Base-by-base conservation (phyloP, 2,329 filamentous ascomycete species). In the Diaporthe sp. region DNA sequence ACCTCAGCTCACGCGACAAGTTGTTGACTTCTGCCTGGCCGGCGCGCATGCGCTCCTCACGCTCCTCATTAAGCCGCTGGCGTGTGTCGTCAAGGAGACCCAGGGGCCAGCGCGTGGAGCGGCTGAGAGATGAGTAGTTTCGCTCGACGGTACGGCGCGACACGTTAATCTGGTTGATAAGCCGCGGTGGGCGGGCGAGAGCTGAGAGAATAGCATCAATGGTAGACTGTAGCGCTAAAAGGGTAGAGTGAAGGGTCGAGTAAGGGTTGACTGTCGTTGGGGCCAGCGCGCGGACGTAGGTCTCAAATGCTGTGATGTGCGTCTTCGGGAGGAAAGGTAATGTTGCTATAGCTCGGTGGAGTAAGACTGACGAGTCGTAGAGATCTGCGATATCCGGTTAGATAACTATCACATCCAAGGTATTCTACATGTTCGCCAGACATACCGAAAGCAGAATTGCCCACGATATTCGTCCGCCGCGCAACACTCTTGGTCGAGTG, bases 41-140 rank as follows among this genome's bases (percentile, higher is more conserved):
- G 77, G 92, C 92, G 19, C 91, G 89, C 51, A 95, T 94, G 79
- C 94, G 95, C 78, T 94, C 93, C 84, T 95, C 94, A 58, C 94
- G 94, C 75, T 98, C 97, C 77, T 95, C 93, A 79, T 95, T 93
- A 13, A 95, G 89, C 42, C 94, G 92, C 81, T 94, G 93, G 28
- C 96, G 90, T 1, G 96, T 95, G 79, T 98, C 97, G 82, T 98
- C 97, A 17, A 98, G 87, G 76, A 98, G 85, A 53, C 93, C 90
- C 0, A 96, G 88, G 12, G 94, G 94, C 95, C 95, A 97, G 76
- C 94, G 90, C 72, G 94, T 93, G 0, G 92, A 92, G 59, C 94
- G 92, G 25, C 90, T 91, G 17, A 98, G 88, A 0, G 94, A 94
- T 78, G 91, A 93, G 78, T 93, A 92, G 79, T 93, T 94, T 31